Conservation (phyloP, 78 protist species). For the Tieghemostelium lacteum region DNA sequence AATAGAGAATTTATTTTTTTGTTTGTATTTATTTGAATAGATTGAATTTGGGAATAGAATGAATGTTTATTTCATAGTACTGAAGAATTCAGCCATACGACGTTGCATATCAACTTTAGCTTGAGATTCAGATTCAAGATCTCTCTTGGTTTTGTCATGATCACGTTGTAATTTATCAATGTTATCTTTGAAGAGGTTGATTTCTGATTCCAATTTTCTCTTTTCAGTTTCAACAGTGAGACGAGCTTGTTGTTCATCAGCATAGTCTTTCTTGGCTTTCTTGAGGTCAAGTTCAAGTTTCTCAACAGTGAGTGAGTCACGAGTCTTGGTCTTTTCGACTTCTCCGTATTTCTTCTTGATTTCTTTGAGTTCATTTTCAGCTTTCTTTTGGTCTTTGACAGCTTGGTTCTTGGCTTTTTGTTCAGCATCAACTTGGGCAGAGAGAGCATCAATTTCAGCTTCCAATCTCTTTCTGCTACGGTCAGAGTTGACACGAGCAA, state of each 20-base stretch:
- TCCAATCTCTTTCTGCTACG: constrained; percentile 73
- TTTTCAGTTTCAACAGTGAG: constrained; percentile 56
- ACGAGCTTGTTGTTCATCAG: constrained; percentile 76
- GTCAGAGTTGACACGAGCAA: constrained; percentile 62
- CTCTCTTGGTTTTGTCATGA: constrained; percentile 73
- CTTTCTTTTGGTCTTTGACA: constrained; percentile 60
- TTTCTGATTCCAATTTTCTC: constrained; percentile 62
- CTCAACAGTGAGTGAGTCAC: constrained; percentile 31
- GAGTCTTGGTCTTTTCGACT: constrained; percentile 63
- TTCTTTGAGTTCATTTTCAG: constrained; percentile 76
- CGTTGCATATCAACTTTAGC: constrained; percentile 52
- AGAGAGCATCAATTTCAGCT: constrained; percentile 65
- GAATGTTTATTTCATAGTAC: constrained; percentile 30
- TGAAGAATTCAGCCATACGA: constrained; percentile 53
- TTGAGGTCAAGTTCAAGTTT: constrained; percentile 67
- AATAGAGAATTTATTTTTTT: no score
- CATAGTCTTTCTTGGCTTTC: constrained; percentile 62
- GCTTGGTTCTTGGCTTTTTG: constrained; percentile 71
- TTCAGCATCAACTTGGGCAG: constrained; percentile 76
- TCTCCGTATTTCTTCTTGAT: constrained; percentile 60
- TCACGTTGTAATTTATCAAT: constrained; percentile 74
- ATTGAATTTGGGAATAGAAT: no score
- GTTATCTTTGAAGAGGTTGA: constrained; percentile 61
- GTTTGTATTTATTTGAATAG: no score
- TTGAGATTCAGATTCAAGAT: constrained; percentile 26